phyloP scores from a whole-genome alignment of 306 rosid species.

The Castanea crenata region DNA sequence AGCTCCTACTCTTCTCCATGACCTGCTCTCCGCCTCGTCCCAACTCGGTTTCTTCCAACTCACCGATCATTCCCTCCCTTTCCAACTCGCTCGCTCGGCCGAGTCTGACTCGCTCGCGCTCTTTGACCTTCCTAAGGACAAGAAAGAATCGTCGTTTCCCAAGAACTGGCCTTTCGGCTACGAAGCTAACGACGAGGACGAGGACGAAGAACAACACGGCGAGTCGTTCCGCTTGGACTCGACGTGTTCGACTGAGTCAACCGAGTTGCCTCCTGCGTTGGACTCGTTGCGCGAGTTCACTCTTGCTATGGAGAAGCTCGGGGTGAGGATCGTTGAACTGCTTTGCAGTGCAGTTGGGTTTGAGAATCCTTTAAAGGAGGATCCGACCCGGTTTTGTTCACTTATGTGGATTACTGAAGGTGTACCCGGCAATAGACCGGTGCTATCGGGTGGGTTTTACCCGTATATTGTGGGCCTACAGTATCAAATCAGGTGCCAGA shows the following conservation, averaged over 20 bases:
- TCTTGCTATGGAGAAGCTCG: constrained; percentile 54
- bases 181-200: constrained; percentile 34
- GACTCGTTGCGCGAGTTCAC: constrained; percentile 47
- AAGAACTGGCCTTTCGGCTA: constrained; percentile 79
- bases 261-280: constrained; percentile 21
- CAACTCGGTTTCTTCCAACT: constrained; percentile 73
- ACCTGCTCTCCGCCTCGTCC: constrained; percentile 40
- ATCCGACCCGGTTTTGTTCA: constrained; percentile 43
- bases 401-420: constrained; percentile 61
- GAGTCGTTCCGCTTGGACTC: constrained; percentile 71
- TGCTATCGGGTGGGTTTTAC: constrained; percentile 50
- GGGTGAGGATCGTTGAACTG: constrained; percentile 49
- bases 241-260: constrained; percentile 36
- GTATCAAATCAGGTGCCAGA: constrained; percentile 64
- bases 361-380: constrained; percentile 39
- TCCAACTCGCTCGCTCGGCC: constrained; percentile 67
- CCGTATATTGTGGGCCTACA: constrained; percentile 71
- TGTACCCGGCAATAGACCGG: constrained; percentile 15
- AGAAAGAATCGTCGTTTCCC: constrained; percentile 45
- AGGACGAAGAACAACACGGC: constrained; percentile 21
- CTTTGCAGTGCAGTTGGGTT: constrained; percentile 45
- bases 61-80: constrained; percentile 47
- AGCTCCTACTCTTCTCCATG: neutral
- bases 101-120: constrained; percentile 66
- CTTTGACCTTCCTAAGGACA: constrained; percentile 47